A percentile compares a stretch with the other conserved stretches of the same genome.
phyloP scores from a whole-genome alignment of 83 land plant species.

The Diphasiastrum complanatum region DNA sequence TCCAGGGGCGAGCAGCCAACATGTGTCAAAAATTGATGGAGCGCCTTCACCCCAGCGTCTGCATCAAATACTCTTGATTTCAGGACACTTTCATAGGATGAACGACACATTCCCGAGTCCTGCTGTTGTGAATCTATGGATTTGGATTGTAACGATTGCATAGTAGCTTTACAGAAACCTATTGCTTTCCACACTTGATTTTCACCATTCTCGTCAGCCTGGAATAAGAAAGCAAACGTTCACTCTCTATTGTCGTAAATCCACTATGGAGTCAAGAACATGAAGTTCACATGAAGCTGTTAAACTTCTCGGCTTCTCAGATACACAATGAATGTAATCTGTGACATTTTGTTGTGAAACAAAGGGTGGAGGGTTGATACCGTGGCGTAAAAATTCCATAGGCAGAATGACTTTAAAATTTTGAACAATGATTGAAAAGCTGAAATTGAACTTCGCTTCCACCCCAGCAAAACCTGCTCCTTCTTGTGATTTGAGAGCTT shows the following conservation, averaged over 20 bases:
- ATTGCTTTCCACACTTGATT: slow-evolving; percentile 68
- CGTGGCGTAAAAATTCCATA: slow-evolving; percentile 39
- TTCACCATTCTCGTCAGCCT: slow-evolving; percentile 48
- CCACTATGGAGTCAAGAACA: neutral
- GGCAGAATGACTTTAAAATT: slow-evolving; percentile 15
- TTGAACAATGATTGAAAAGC: slow-evolving; percentile 4
- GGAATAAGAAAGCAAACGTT: slow-evolving; percentile 4
- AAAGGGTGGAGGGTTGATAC: slow-evolving; percentile 15
- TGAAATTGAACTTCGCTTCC: neutral
- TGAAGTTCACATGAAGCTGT: neutral
- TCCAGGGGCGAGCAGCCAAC: slow-evolving; percentile 13
- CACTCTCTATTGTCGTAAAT: neutral
- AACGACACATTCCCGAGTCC: slow-evolving; percentile 21
- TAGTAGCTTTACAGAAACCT: slow-evolving; percentile 54
- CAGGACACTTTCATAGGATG: neutral
- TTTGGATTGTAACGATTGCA: slow-evolving; percentile 19
- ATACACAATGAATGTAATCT: neutral
- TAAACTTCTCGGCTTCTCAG: neutral
- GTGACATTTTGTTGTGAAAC: neutral
- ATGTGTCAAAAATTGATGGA: neutral
- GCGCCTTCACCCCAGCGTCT: neutral
- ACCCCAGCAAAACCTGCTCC: slow-evolving; percentile 31
- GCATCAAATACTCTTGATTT: neutral
- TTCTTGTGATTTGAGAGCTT: slow-evolving; percentile 19
- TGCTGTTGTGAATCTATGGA: neutral